A percentile compares a stretch with the other conserved stretches of the same genome.
Evolutionary conservation across 2,329 filamentous ascomycete genomes (phyloP).

Genomic region (Alternaria metachromatica): DNA sequence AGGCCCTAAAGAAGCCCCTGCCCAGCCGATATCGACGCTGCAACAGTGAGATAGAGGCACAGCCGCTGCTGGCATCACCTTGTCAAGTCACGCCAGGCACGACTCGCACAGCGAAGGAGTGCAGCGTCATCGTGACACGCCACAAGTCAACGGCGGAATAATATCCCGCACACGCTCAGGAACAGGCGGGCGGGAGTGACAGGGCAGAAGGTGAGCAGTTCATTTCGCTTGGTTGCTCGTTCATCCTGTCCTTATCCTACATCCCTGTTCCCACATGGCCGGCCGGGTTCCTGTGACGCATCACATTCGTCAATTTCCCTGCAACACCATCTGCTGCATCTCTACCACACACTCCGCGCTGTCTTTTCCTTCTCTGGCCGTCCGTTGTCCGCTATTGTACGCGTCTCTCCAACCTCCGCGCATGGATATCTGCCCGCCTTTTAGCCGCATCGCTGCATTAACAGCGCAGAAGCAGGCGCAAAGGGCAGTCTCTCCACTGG

Average conservation of each 20-base stretch:
- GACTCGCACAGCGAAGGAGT: background rate
- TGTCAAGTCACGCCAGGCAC: background rate
- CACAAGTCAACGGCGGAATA: background rate
- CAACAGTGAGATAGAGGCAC: slow-evolving; percentile 5
- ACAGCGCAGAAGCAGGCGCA: slow-evolving; percentile 21
- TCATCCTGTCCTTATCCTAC: slow-evolving; percentile 12
- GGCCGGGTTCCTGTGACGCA: slow-evolving; percentile 31
- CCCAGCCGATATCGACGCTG: slow-evolving; percentile 8
- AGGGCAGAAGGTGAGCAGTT: slow-evolving; percentile 39
- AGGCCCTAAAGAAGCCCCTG: slow-evolving; percentile 24
- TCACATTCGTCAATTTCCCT: slow-evolving; percentile 37
- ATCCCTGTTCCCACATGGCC: slow-evolving; percentile 47
- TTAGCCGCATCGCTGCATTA: slow-evolving; percentile 37
- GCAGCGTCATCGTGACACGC: slow-evolving; percentile 14
- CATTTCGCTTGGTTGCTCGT: slow-evolving; percentile 40
- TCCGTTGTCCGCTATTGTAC: slow-evolving; percentile 8
- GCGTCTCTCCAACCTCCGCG: slow-evolving; percentile 10
- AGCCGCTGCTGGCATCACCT: slow-evolving; percentile 8
- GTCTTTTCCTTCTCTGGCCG: background rate
- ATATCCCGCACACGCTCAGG: slow-evolving; percentile 9
- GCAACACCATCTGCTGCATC: slow-evolving; percentile 40
- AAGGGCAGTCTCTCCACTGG: slow-evolving; percentile 26
- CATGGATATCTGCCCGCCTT: slow-evolving; percentile 13
- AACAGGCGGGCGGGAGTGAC: slow-evolving; percentile 26
- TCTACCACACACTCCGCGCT: slow-evolving; percentile 12